Conservation (phyloP, 805 yeast species). For the Saccharomycopsis synnaedendra region DNA sequence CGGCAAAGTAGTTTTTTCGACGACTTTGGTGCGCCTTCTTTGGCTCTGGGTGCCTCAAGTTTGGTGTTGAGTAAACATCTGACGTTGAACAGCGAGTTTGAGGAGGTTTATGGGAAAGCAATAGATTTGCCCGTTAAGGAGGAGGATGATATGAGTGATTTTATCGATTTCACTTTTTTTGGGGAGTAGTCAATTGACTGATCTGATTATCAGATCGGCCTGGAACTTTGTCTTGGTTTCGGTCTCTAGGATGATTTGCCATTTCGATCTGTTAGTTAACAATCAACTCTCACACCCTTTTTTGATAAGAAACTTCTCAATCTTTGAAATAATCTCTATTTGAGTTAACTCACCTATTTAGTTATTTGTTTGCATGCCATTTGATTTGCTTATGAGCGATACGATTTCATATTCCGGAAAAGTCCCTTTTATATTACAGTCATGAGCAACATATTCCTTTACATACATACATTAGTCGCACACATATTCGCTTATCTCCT, state of each 20-base stretch:
- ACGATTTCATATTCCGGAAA: no score
- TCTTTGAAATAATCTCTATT: neutral
- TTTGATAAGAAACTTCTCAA: neutral
- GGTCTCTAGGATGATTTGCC: neutral
- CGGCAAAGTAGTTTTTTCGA: slow-evolving; percentile 5
- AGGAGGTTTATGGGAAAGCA: neutral
- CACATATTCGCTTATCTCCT: no score
- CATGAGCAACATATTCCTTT: no score
- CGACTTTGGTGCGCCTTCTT: slow-evolving; percentile 1
- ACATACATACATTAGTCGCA: no score
- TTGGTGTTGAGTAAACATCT: slow-evolving; percentile 3
- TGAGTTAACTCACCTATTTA: neutral
- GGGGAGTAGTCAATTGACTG: neutral
- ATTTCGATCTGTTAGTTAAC: neutral
- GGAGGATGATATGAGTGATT: slow-evolving; percentile 3
- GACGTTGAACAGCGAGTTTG: slow-evolving; percentile 3
- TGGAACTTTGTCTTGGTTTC: neutral
- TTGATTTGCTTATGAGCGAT: no score
- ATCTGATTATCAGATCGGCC: neutral
- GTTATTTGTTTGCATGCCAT: no score
- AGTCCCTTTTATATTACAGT: no score
- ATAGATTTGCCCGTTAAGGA: neutral
- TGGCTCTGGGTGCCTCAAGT: neutral
- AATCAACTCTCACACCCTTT: neutral
- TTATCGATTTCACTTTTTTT: slow-evolving; percentile 11